A percentile compares a stretch with the other conserved stretches of the same genome.
Evolutionary conservation across 2,329 filamentous ascomycete genomes (phyloP).

Genomic region (Aspergillus ibericus): DNA sequence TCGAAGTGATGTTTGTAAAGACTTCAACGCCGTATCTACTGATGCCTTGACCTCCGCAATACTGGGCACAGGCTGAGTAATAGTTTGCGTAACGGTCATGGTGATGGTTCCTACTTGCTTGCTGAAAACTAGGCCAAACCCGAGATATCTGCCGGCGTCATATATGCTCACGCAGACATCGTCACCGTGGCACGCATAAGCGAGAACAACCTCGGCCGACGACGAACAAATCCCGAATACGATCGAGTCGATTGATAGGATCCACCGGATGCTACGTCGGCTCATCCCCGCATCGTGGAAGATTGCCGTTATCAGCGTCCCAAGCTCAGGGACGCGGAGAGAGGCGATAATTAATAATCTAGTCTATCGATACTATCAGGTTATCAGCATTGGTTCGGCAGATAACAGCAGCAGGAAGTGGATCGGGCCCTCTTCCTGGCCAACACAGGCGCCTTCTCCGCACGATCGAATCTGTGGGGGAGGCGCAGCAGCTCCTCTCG

Average conservation of each 20-base stretch:
- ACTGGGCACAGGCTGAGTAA: background rate
- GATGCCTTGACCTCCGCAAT: slow-evolving; percentile 25
- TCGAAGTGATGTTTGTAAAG: slow-evolving; percentile 21
- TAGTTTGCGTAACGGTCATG: slow-evolving; percentile 18
- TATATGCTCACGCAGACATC: background rate
- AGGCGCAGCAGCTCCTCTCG: background rate
- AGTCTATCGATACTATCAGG: background rate
- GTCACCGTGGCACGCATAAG: background rate
- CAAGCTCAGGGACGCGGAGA: background rate
- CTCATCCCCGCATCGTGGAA: slow-evolving; percentile 7
- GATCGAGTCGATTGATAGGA: slow-evolving; percentile 1
- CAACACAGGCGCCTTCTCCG: slow-evolving; percentile 11
- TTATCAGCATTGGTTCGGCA: slow-evolving; percentile 2
- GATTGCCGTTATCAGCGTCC: background rate
- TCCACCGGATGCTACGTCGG: background rate
- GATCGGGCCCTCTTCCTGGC: background rate
- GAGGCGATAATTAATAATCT: background rate
- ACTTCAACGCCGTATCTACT: slow-evolving; percentile 21
- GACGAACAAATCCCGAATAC: background rate
- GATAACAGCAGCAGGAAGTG: slow-evolving; percentile 8
- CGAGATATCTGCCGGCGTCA: background rate
- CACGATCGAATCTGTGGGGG: slow-evolving; percentile 24
- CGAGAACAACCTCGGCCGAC: background rate
- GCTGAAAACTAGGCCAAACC: background rate
- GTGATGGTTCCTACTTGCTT: background rate